phyloP scores from a whole-genome alignment of 192 early-diverging fungal genomes.

The Fimicolochytrium jonesii region DNA sequence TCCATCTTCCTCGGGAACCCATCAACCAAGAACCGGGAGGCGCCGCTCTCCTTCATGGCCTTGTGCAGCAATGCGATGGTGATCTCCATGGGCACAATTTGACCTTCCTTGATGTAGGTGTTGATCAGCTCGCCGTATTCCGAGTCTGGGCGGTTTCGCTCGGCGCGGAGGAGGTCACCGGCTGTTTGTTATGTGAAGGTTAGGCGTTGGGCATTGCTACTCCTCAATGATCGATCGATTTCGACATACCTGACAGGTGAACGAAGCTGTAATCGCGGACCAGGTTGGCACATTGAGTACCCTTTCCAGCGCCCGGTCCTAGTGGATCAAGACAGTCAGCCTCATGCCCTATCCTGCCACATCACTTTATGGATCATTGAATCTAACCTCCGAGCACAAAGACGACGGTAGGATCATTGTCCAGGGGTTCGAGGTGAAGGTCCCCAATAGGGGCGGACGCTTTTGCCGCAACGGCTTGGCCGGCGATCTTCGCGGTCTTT shows the following conservation, averaged over 20 bases:
- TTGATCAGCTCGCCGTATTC: constrained; percentile 89
- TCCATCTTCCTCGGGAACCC: constrained; percentile 95
- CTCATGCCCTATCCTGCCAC: constrained; percentile 27
- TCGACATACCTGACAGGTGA: constrained; percentile 75
- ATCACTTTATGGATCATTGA: neutral
- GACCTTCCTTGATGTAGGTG: constrained; percentile 85
- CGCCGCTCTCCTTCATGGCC: constrained; percentile 71
- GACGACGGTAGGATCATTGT: constrained; percentile 67
- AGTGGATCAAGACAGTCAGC: constrained; percentile 19
- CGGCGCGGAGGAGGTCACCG: constrained; percentile 91
- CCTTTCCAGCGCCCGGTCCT: constrained; percentile 75
- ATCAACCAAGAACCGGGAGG: constrained; percentile 84
- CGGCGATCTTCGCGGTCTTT: neutral
- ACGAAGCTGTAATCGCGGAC: constrained; percentile 89
- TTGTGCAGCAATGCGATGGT: constrained; percentile 88
- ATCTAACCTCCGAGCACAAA: constrained; percentile 73
- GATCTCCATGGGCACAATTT: constrained; percentile 95
- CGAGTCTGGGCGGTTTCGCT: constrained; percentile 76
- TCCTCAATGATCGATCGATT: neutral
- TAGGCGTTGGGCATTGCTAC: no score
- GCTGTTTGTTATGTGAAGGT: constrained; percentile 45
- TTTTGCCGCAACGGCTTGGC: neutral
- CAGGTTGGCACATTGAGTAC: constrained; percentile 88
- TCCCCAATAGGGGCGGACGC: neutral
- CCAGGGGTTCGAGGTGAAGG: constrained; percentile 31